Conservation (phyloP, 2,329 filamentous ascomycete species). For the Penicillium polonicum region DNA sequence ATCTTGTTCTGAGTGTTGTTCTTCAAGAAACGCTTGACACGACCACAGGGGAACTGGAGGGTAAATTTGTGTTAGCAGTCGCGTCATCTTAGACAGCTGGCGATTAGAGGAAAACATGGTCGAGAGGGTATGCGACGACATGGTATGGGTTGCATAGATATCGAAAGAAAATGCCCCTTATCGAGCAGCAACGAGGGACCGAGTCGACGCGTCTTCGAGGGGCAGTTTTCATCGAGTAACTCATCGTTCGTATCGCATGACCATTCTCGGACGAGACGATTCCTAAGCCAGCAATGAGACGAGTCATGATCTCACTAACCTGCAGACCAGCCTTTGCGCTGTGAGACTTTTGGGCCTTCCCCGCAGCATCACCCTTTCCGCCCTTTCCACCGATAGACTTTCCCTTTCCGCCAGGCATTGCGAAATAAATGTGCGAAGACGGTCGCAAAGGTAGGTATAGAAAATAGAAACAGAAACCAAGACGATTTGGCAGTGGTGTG, state of each 20-base stretch:
- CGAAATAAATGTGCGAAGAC: constrained; percentile 26
- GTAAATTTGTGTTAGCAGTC: constrained; percentile 25
- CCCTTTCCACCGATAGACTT: constrained; percentile 90
- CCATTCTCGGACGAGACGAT: not conserved
- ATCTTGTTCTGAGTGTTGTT: constrained; percentile 99
- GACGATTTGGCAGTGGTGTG: constrained; percentile 26
- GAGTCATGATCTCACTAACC: constrained; percentile 58
- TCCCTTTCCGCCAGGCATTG: constrained; percentile 87
- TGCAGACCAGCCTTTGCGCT: constrained; percentile 92
- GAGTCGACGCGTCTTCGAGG: constrained; percentile 22
- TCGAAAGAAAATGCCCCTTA: constrained; percentile 6
- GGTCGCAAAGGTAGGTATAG: constrained; percentile 28
- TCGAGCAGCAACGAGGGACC: constrained; percentile 12
- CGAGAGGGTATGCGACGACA: constrained; percentile 13
- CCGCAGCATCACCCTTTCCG: constrained; percentile 75
- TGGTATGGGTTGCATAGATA: constrained; percentile 1
- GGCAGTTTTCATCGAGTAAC: constrained; percentile 8
- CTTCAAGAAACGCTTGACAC: constrained; percentile 99
- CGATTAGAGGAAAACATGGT: not conserved
- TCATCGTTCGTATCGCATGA: constrained; percentile 11
- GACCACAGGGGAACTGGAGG: constrained; percentile 90
- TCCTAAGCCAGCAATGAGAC: not conserved
- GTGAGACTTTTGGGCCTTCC: constrained; percentile 90
- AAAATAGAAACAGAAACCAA: constrained; percentile 27
- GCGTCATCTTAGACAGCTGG: not conserved